Conservation (phyloP, 768 basidiomycete species). For the Mycena indigotica region DNA sequence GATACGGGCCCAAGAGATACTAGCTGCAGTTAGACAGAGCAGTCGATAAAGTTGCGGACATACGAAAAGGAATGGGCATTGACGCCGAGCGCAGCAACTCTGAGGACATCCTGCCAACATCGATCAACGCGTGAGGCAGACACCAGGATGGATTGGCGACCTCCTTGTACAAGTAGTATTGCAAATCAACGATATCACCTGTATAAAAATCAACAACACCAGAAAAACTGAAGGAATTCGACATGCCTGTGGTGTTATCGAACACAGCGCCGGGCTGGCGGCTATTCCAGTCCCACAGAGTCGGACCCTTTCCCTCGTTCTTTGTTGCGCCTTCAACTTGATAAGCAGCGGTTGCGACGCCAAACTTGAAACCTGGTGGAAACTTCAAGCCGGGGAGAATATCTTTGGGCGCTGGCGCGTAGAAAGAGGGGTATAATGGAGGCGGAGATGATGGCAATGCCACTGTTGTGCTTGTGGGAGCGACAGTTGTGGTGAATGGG, state of each 20-base stretch:
- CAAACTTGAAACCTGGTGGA: slow-evolving; percentile 51
- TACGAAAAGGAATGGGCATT: slow-evolving; percentile 58
- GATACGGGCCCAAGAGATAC: slow-evolving; percentile 54
- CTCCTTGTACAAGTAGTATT: slow-evolving; percentile 56
- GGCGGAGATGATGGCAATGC: slow-evolving; percentile 47
- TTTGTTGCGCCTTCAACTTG: slow-evolving; percentile 57
- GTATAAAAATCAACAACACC: not conserved
- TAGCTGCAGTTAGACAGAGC: slow-evolving; percentile 22
- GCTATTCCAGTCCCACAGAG: slow-evolving; percentile 53
- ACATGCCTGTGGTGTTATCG: slow-evolving; percentile 48
- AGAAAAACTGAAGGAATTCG: not conserved
- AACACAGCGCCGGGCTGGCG: slow-evolving; percentile 44
- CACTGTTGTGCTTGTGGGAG: slow-evolving; percentile 38
- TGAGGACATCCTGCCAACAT: slow-evolving; percentile 40
- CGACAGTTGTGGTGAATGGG: slow-evolving; percentile 47
- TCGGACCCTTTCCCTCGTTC: slow-evolving; percentile 51
- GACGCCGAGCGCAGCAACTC: slow-evolving; percentile 52
- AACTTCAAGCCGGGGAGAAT: slow-evolving; percentile 47
- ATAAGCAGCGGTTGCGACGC: slow-evolving; percentile 55
- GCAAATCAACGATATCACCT: slow-evolving; percentile 53
- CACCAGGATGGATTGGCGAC: too few relatives aligned
- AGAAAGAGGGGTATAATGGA: slow-evolving; percentile 49
- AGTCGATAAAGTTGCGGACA: not conserved
- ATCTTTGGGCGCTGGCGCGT: slow-evolving; percentile 43
- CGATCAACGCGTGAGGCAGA: too few relatives aligned